Evolutionary conservation across 345 rosid genomes (phyloP).

Genomic region (Brassica cretica): DNA sequence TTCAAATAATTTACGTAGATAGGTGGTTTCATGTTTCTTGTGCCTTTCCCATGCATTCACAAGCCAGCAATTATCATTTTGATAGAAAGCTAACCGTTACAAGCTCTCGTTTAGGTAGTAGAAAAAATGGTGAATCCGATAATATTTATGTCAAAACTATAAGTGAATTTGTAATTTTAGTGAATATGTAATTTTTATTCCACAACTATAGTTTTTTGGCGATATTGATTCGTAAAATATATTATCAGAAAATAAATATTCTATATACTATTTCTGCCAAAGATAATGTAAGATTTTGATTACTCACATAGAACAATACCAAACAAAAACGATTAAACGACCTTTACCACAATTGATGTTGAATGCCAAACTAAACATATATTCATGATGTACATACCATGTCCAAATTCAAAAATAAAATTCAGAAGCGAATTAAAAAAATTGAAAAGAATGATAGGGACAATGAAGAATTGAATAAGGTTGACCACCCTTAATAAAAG

Average conservation of each 20-base stretch:
- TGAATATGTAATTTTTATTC: neutral
- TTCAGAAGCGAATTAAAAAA: conserved; percentile 11
- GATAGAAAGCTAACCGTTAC: neutral
- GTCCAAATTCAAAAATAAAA: conserved; percentile 13
- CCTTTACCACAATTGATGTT: neutral
- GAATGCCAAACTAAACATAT: neutral
- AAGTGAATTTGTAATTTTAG: neutral
- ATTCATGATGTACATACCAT: conserved; percentile 2
- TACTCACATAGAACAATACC: neutral
- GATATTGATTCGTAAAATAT: neutral
- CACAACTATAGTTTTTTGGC: neutral
- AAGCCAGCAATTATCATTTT: neutral
- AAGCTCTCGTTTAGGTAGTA: neutral
- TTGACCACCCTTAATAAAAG: neutral
- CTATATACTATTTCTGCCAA: neutral
- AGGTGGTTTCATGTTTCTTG: neutral
- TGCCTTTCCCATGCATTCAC: conserved; percentile 1
- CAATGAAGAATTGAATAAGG: conserved; percentile 31
- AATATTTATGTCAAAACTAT: neutral
- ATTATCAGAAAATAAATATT: neutral
- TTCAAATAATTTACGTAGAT: neutral
- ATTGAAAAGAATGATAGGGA: conserved; percentile 22
- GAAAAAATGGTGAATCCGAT: neutral
- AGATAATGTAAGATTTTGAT: neutral
- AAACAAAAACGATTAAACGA: neutral